These are phyloP conservation scores for Zoysia pacifica DNA, from an alignment of 176 grass and related monocot genomes.

Conservation along the genomic window DNA sequence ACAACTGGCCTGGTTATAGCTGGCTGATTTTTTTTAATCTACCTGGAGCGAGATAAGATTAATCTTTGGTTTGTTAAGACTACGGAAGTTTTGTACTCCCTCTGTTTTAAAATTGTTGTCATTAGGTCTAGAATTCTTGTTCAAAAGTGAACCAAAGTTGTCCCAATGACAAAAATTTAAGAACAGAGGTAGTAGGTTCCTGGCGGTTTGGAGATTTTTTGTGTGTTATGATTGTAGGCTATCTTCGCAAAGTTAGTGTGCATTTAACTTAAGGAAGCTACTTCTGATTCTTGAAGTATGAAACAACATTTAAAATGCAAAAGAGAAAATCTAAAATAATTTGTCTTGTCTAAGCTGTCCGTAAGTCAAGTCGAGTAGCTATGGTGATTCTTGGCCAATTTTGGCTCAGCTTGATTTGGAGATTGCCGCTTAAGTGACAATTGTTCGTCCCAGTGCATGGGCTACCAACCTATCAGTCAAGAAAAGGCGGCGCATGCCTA, in stretches of 20 bases:
- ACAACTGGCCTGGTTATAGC: background rate
- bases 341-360: background rate
- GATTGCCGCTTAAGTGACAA: background rate
- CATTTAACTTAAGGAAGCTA: conserved; percentile 11
- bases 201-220: conserved; percentile 13
- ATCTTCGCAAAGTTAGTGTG: conserved; percentile 11
- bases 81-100: no score
- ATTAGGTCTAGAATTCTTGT: no score
- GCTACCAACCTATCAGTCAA: background rate
- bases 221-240: background rate
- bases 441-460: background rate
- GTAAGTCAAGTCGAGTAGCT: conserved; percentile 2
- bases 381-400: background rate
- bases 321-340: background rate
- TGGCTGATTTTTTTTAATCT: conserved; percentile 21
- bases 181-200: background rate
- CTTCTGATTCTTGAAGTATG: conserved; percentile 4
- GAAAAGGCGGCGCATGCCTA: background rate
- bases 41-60: conserved; percentile 4
- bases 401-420: conserved; percentile 21
- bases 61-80: conserved; percentile 16
- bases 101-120: no score
- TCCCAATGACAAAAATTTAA: no score
- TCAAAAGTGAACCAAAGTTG: no score
- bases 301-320: background rate